Evolutionary conservation across 768 basidiomycete genomes (phyloP).

Genomic region (Leucosporidium yakuticum): DNA sequence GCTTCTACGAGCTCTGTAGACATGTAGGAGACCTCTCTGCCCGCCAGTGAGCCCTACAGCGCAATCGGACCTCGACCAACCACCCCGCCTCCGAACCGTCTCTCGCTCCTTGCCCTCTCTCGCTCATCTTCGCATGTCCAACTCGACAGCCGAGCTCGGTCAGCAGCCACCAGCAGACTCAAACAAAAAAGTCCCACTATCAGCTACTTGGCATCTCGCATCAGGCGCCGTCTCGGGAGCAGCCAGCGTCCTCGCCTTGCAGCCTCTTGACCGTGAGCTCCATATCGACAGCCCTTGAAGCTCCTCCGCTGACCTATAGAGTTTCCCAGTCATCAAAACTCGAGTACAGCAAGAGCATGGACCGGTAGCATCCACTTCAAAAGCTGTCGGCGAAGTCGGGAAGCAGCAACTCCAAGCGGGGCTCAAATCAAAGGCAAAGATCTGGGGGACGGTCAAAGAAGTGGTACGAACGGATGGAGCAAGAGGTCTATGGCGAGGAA

Average conservation of each 20-base stretch:
- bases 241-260: constrained; percentile 21
- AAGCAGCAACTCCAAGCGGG: background rate
- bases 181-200: background rate
- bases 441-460: constrained; percentile 14
- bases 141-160: no score
- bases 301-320: background rate
- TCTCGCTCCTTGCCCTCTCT: no score
- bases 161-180: no score
- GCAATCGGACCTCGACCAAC: no score
- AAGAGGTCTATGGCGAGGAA: constrained; percentile 28
- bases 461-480: constrained; percentile 24
- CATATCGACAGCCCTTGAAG: background rate
- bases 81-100: no score
- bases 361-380: background rate
- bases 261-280: constrained; percentile 32
- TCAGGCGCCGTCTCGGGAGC: constrained; percentile 27
- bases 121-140: no score
- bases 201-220: constrained; percentile 27
- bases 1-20: no score
- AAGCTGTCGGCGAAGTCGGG: background rate
- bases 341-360: constrained; percentile 27
- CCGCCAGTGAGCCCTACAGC: no score
- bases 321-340: constrained; percentile 30
- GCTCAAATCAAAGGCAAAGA: background rate
- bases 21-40: no score